A percentile compares a stretch with the other conserved stretches of the same genome.
Evolutionary conservation across 768 basidiomycete genomes (phyloP).

Genomic region (Mycena rebaudengoi): DNA sequence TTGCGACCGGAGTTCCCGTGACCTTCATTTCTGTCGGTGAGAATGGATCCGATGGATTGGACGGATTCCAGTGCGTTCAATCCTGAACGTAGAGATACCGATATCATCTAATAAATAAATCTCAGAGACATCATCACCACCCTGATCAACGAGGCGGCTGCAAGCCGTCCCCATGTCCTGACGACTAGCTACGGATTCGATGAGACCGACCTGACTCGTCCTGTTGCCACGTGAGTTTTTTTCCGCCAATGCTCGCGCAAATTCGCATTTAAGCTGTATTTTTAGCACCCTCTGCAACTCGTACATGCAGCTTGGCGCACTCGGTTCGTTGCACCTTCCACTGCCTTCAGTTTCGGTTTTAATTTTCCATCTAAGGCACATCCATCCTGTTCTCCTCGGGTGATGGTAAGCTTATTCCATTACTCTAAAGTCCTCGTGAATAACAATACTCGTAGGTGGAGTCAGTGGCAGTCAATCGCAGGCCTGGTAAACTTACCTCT

Average conservation of each 20-base stretch:
- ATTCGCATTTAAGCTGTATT: not conserved
- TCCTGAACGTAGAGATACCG: not conserved
- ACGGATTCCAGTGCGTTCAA: constrained; percentile 16
- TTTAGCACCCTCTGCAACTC: constrained; percentile 30
- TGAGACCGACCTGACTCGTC: constrained; percentile 44
- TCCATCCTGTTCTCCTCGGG: constrained; percentile 3
- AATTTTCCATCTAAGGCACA: no score
- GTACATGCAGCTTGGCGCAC: constrained; percentile 37
- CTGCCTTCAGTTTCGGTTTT: no score
- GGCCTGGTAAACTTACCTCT: not conserved
- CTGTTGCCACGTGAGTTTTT: constrained; percentile 5
- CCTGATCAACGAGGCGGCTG: constrained; percentile 19
- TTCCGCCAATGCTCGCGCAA: not conserved
- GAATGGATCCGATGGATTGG: constrained; percentile 35
- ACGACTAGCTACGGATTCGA: constrained; percentile 32
- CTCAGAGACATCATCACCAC: constrained; percentile 38
- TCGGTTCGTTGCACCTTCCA: no score
- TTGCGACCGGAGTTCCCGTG: constrained; percentile 42
- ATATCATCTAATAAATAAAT: constrained; percentile 20
- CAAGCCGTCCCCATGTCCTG: constrained; percentile 23
- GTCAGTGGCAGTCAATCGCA: not conserved
- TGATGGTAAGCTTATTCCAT: not conserved
- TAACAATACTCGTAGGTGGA: constrained; percentile 36
- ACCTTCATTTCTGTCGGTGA: constrained; percentile 45
- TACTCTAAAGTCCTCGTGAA: not conserved